Evolutionary conservation across 495 filamentous ascomycete species (phyloP).

Genomic region (Hypoxylon fuscum): DNA sequence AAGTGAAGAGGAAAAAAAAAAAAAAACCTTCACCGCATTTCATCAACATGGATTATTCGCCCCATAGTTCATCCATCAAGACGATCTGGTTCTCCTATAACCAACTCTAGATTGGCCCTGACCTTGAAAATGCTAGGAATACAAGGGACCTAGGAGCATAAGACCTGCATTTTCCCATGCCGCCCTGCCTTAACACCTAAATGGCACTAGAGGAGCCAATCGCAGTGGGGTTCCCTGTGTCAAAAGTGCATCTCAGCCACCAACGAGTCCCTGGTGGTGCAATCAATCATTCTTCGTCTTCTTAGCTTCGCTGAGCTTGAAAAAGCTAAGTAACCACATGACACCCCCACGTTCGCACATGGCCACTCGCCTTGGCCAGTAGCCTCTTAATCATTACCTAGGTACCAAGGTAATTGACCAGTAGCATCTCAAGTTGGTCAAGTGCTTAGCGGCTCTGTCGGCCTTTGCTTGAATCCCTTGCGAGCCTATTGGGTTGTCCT

Average conservation of each 20-base stretch:
- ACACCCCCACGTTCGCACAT: slow-evolving; percentile 27
- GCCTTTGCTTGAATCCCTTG: slow-evolving; percentile 16
- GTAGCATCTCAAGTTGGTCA: slow-evolving; percentile 5
- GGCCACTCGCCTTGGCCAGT: slow-evolving; percentile 12
- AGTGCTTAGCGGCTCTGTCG: slow-evolving; percentile 30
- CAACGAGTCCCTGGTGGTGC: slow-evolving; percentile 20
- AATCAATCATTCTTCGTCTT: slow-evolving; percentile 28
- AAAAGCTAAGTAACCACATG: slow-evolving; percentile 30
- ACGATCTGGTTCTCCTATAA: slow-evolving; percentile 1
- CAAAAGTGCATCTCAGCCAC: slow-evolving; percentile 31
- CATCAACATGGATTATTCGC: slow-evolving; percentile 26
- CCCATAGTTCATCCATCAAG: slow-evolving; percentile 20
- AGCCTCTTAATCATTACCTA: slow-evolving; percentile 25
- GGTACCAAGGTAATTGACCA: too few relatives aligned
- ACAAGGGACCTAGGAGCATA: slow-evolving; percentile 10
- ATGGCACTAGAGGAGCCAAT: slow-evolving; percentile 24
- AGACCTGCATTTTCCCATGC: slow-evolving; percentile 18
- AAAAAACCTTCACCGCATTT: slow-evolving; percentile 43
- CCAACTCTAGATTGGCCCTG: slow-evolving; percentile 11
- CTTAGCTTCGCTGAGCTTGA: slow-evolving; percentile 3
- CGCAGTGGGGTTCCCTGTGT: slow-evolving; percentile 11
- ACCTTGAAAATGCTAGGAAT: slow-evolving; percentile 9
- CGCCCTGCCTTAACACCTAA: slow-evolving; percentile 31
- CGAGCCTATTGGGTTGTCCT: slow-evolving; percentile 24
- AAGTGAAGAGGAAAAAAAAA: slow-evolving; percentile 14